Evolutionary conservation across 2,329 filamentous ascomycete species (phyloP).

Genomic region (Curvularia verruculosa): DNA sequence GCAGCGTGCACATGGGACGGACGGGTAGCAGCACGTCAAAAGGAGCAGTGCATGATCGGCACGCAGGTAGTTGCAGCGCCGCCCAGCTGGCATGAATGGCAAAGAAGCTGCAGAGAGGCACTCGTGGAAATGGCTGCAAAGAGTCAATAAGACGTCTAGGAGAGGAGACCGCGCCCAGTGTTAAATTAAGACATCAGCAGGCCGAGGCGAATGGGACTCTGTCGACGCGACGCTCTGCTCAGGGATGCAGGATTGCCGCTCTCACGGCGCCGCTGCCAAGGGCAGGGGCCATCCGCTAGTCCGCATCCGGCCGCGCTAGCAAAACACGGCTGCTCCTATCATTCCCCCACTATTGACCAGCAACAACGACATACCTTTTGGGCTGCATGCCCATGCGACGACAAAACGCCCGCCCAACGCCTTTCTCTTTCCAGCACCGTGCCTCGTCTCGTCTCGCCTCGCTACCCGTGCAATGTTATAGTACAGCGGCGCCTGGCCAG

Average conservation of each 20-base stretch:
- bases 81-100: neutral
- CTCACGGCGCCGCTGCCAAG: constrained; percentile 2
- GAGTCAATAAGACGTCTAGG: neutral
- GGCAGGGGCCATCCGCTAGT: constrained; percentile 13
- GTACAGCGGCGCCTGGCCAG: neutral
- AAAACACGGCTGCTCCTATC: constrained; percentile 8
- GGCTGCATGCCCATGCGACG: neutral
- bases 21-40: constrained; percentile 8
- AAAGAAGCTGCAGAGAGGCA: neutral
- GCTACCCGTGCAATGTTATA: too few relatives aligned
- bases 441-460: too few relatives aligned
- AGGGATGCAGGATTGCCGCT: neutral
- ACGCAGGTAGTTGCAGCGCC: constrained; percentile 5
- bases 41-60: constrained; percentile 14
- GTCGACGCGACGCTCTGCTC: constrained; percentile 5
- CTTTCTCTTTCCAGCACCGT: neutral
- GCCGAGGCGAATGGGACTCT: constrained; percentile 9
- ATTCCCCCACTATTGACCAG: neutral
- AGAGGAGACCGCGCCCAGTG: constrained; percentile 10
- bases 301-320: neutral
- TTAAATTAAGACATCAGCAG: constrained; percentile 15
- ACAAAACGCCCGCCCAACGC: neutral
- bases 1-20: neutral
- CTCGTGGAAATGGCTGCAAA: neutral
- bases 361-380: constrained; percentile 3